Evolutionary conservation across 2,329 filamentous ascomycete species (phyloP), one percentile per base, ranked within the genome.

Genomic region (Beauveria brongniartii): DNA sequence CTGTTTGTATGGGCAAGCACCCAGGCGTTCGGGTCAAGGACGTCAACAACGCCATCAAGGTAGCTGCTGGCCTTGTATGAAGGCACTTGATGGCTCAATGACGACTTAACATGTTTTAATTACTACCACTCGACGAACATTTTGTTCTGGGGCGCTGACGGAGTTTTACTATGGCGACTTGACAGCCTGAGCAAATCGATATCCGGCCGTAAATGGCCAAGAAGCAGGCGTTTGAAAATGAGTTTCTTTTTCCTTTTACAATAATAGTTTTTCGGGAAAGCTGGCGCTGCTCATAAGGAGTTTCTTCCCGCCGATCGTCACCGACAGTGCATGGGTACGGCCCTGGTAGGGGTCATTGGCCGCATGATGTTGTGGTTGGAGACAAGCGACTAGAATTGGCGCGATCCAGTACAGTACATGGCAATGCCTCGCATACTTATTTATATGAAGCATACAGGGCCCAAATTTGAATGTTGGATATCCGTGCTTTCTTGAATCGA

Each of bases 1-100:
- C 74, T 18, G 70, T 78, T 7, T 78, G 75, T 46, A 64, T 78
- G 8, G 76, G 75, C 9, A 68, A 73, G 5, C 70, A 69, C 2
- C 75, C 76, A 0, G 76, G 74, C 0, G 62, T 77, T 10, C 70
- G 75, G 7, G 73, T 73, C 1, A 72, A 68, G 44, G 75, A 78
- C 48, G 65, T 78, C 1, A 65, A 75, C 54, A 64, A 55, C 18
- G 71, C 74, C 9, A 65, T 74, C 46, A 69, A 68, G 63, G 37
- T 68, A 41, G 68, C 70, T 2, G 65, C 67, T 0, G 69, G 70
- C 5, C 28, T 59, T 3, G 30, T 10, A 34, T 54, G 10, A 55
- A 10, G 12, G 1, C 28, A n/a, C 18, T 3, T 18, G 10, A 28
- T 30, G 22, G 20, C 9, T 43, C 22, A 10, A 40, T 22, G 3